Conservation (phyloP, 495 filamentous ascomycete species). For the Stereocaulon alpinum region DNA sequence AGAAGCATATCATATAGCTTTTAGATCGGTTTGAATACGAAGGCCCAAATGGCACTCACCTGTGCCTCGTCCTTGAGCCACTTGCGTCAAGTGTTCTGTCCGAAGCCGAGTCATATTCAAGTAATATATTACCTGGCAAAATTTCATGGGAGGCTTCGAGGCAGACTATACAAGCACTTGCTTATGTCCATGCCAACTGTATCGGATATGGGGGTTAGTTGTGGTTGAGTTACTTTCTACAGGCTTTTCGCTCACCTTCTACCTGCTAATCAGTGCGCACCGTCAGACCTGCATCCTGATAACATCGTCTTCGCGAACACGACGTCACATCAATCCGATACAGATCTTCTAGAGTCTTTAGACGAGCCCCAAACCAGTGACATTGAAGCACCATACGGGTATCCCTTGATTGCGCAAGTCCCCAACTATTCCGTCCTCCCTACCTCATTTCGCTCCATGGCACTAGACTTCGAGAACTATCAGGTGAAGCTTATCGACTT, state of each 20-base stretch:
- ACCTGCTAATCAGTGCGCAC: not conserved
- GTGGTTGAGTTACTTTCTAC: not conserved
- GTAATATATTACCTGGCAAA: slow-evolving; percentile 31
- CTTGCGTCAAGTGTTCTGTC: slow-evolving; percentile 33
- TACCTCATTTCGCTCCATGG: not conserved
- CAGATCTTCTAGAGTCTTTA: not conserved
- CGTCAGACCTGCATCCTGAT: slow-evolving; percentile 35
- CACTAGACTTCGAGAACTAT: not conserved
- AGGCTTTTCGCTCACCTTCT: not conserved
- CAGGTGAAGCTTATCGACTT: slow-evolving; percentile 16
- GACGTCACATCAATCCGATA: slow-evolving; percentile 2
- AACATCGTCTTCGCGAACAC: slow-evolving; percentile 35
- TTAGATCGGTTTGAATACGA: slow-evolving; percentile 34
- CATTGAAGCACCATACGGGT: not conserved
- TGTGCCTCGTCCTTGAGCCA: slow-evolving; percentile 39
- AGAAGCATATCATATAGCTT: slow-evolving; percentile 29
- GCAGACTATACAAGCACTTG: slow-evolving; percentile 34
- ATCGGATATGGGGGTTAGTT: slow-evolving; percentile 32
- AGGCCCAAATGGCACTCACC: slow-evolving; percentile 40
- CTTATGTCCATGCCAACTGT: slow-evolving; percentile 32
- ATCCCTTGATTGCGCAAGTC: slow-evolving; percentile 7
- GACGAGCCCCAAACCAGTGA: slow-evolving; percentile 9
- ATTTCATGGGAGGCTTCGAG: slow-evolving; percentile 36
- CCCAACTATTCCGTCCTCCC: slow-evolving; percentile 11
- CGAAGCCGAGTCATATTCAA: slow-evolving; percentile 3